Percentiles rank a stretch among this genome's conserved stretches.
Conservation (phyloP, 208 protist genomes). For the Leishmania major region DNA sequence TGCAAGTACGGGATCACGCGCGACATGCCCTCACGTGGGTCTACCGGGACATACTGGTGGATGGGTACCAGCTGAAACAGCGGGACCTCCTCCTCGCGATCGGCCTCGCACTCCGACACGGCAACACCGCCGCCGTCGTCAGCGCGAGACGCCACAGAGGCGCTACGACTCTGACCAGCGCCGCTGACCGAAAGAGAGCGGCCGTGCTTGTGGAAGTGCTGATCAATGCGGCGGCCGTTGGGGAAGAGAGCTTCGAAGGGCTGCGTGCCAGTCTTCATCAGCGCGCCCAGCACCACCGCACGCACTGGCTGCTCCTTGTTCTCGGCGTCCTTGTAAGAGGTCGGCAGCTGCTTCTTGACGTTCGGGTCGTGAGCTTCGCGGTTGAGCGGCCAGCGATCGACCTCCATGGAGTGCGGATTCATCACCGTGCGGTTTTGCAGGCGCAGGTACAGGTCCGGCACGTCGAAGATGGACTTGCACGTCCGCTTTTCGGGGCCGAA, state of each 20-base stretch:
- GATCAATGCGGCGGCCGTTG: constrained; percentile 40
- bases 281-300: constrained; percentile 52
- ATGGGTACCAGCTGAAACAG: constrained; percentile 62
- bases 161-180: constrained; percentile 2
- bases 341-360: constrained; percentile 20
- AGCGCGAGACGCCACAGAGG: constrained; percentile 10
- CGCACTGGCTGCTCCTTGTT: constrained; percentile 41
- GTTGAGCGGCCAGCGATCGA: constrained; percentile 74
- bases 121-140: neutral
- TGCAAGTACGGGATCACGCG: constrained; percentile 61
- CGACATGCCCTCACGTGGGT: constrained; percentile 38
- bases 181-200: constrained; percentile 5
- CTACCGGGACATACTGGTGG: constrained; percentile 60
- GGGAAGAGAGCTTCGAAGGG: constrained; percentile 47
- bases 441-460: constrained; percentile 71
- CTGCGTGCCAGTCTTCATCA: constrained; percentile 51
- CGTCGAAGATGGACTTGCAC: constrained; percentile 52
- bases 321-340: constrained; percentile 20
- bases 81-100: constrained; percentile 32
- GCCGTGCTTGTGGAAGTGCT: constrained; percentile 33
- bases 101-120: constrained; percentile 25
- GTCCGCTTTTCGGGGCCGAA: constrained; percentile 33
- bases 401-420: constrained; percentile 63
- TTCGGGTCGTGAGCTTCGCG: constrained; percentile 26
- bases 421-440: constrained; percentile 77